Percentiles rank a stretch among this genome's conserved stretches.
These are phyloP conservation scores for Areca catechu DNA, from an alignment of 176 grass and related monocot species.

Conservation along the genomic window DNA sequence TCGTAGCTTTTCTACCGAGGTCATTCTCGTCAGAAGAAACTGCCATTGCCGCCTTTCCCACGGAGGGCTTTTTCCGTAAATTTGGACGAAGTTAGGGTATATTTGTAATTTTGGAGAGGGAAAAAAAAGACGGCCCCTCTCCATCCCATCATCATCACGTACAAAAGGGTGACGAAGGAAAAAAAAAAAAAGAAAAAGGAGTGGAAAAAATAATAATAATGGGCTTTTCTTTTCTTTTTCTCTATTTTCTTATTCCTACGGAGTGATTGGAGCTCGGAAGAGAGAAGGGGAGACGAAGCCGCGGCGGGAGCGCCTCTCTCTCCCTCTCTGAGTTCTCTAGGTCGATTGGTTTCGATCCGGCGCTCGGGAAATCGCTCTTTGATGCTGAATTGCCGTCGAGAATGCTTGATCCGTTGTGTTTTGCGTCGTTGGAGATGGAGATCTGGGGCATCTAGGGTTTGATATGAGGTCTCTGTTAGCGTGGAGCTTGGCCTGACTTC, in stretches of 20 bases:
- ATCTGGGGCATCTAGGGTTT: too few species aligned
- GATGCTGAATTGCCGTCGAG: too few species aligned
- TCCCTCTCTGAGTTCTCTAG: constrained; percentile 6
- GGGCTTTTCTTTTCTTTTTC: constrained; percentile 7
- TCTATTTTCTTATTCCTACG: not conserved
- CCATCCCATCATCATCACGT: constrained; percentile 15
- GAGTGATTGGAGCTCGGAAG: constrained; percentile 25
- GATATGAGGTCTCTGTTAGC: not conserved
- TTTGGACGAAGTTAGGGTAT: not conserved
- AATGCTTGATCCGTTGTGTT: too few species aligned
- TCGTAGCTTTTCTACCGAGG: too few species aligned
- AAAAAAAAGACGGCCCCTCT: not conserved
- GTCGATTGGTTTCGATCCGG: not conserved
- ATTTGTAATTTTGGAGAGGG: not conserved
- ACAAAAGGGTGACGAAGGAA: constrained; percentile 10
- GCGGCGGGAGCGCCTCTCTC: not conserved
- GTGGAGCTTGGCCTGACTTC: not conserved
- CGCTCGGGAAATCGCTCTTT: too few species aligned
- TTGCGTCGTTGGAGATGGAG: too few species aligned
- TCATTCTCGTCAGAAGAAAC: too few species aligned
- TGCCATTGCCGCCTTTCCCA: too few species aligned
- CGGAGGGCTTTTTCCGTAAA: not conserved
- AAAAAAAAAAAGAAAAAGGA: constrained; percentile 9
- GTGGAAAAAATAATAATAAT: constrained; percentile 22
- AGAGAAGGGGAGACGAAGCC: not conserved